phyloP scores from a whole-genome alignment of 2,329 filamentous ascomycete species.

The Dryadomyces quercivorus region DNA sequence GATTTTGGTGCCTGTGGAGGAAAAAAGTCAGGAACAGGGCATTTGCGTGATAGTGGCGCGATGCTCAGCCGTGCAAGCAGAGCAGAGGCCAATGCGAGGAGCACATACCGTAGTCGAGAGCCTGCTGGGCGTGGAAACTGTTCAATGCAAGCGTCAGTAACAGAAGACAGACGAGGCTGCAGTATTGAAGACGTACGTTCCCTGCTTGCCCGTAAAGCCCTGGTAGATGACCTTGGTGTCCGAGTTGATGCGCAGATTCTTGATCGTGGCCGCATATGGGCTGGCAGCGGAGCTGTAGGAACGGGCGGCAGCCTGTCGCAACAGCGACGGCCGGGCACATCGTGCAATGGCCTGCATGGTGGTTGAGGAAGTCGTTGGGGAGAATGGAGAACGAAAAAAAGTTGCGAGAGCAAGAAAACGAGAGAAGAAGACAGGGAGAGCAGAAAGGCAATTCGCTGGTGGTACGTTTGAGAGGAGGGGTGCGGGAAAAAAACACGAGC shows the following conservation, averaged over 20 bases:
- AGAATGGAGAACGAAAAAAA: background rate
- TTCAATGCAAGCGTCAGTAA: slow-evolving; percentile 1
- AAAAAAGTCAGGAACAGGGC: background rate
- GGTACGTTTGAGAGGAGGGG: background rate
- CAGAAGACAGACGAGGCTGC: background rate
- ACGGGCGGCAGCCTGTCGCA: slow-evolving; percentile 53
- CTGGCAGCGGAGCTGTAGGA: slow-evolving; percentile 61
- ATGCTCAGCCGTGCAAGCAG: background rate
- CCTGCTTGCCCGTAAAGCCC: slow-evolving; percentile 95
- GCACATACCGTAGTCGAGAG: slow-evolving; percentile 89
- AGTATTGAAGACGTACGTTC: slow-evolving; percentile 54
- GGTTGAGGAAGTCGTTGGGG: background rate
- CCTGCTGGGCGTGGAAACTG: slow-evolving; percentile 95
- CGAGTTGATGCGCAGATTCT: slow-evolving; percentile 84
- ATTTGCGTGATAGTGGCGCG: background rate
- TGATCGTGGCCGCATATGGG: slow-evolving; percentile 59
- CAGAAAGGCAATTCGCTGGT: background rate
- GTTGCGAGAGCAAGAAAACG: background rate
- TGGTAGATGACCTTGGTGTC: slow-evolving; percentile 95
- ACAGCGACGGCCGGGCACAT: slow-evolving; percentile 54
- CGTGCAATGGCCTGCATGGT: slow-evolving; percentile 80
- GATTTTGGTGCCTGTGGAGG: slow-evolving; percentile 69
- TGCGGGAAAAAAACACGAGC: background rate
- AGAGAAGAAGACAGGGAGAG: background rate
- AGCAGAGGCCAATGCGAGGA: slow-evolving; percentile 2